Evolutionary conservation across 2,329 filamentous ascomycete genomes (phyloP).

Genomic region (Hymenoscyphus repandus): DNA sequence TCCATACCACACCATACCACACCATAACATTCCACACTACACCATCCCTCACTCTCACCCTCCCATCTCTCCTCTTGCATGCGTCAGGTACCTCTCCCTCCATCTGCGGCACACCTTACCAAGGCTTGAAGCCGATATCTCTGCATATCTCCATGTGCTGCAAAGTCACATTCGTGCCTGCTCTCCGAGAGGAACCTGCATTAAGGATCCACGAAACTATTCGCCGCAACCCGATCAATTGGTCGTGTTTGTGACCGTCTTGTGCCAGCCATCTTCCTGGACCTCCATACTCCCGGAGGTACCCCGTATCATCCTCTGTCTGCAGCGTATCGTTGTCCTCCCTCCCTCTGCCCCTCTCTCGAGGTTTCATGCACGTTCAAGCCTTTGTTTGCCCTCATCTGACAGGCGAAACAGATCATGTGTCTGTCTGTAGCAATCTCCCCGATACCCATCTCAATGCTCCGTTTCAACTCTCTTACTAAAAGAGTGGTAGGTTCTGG

Average conservation of each 20-base stretch:
- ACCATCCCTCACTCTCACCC: too few species aligned
- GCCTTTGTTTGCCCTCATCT: slow-evolving; percentile 20
- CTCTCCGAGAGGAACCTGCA: background rate
- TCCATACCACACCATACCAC: too few species aligned
- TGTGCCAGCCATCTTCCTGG: background rate
- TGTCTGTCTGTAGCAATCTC: slow-evolving; percentile 8
- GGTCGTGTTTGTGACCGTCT: slow-evolving; percentile 11
- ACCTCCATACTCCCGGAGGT: background rate
- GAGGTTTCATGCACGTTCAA: slow-evolving; percentile 18
- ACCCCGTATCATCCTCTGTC: background rate
- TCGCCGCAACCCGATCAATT: slow-evolving; percentile 3
- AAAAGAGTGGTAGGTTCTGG: background rate
- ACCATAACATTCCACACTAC: too few species aligned
- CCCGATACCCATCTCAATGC: slow-evolving; percentile 13
- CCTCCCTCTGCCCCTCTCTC: background rate
- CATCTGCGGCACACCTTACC: too few species aligned
- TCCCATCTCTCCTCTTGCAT: too few species aligned
- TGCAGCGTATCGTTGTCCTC: background rate
- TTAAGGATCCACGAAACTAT: background rate
- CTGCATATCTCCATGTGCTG: background rate
- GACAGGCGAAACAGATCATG: slow-evolving; percentile 17
- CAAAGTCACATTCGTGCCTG: background rate
- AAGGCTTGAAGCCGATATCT: too few species aligned
- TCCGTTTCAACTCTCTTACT: slow-evolving; percentile 20
- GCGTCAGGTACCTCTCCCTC: too few species aligned